Evolutionary conservation across 2,329 filamentous ascomycete species (phyloP).

Genomic region (Neofusicoccum parvum): DNA sequence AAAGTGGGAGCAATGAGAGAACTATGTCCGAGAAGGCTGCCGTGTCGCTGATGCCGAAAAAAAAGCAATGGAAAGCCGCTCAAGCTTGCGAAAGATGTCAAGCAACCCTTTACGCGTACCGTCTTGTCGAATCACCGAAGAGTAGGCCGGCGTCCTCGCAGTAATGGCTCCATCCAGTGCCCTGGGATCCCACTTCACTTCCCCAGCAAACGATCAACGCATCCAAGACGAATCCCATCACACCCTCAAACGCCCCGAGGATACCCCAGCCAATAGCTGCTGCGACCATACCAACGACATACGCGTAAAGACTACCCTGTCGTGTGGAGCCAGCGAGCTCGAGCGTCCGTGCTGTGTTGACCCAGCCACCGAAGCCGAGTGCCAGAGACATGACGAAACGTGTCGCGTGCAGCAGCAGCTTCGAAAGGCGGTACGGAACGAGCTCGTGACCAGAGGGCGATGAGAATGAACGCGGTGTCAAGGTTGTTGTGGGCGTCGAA

Average conservation of each 20-base stretch:
- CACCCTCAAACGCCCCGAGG: conserved; percentile 85
- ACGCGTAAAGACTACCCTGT: conserved; percentile 87
- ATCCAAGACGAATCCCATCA: conserved; percentile 83
- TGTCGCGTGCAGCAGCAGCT: conserved; percentile 86
- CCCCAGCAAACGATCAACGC: conserved; percentile 92
- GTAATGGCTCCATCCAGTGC: conserved; percentile 72
- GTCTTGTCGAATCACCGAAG: conserved; percentile 66
- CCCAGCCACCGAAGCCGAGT: conserved; percentile 95
- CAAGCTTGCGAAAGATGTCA: background rate
- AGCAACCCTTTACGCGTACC: background rate
- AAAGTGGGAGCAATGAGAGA: background rate
- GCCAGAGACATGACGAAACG: conserved; percentile 88
- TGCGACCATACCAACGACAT: conserved; percentile 88
- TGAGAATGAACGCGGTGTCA: conserved; percentile 45
- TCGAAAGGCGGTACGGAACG: conserved; percentile 87
- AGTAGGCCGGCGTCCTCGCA: conserved; percentile 89
- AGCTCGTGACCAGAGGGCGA: conserved; percentile 55
- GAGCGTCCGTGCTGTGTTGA: conserved; percentile 82
- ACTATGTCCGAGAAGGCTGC: conserved; percentile 5
- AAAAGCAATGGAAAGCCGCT: background rate
- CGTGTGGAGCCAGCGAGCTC: conserved; percentile 56
- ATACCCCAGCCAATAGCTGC: conserved; percentile 95
- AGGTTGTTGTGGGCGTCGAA: conserved; percentile 71
- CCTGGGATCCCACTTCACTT: conserved; percentile 63
- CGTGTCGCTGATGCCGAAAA: background rate